Evolutionary conservation across 306 rosid species (phyloP).

Genomic region (Benincasa hispida): DNA sequence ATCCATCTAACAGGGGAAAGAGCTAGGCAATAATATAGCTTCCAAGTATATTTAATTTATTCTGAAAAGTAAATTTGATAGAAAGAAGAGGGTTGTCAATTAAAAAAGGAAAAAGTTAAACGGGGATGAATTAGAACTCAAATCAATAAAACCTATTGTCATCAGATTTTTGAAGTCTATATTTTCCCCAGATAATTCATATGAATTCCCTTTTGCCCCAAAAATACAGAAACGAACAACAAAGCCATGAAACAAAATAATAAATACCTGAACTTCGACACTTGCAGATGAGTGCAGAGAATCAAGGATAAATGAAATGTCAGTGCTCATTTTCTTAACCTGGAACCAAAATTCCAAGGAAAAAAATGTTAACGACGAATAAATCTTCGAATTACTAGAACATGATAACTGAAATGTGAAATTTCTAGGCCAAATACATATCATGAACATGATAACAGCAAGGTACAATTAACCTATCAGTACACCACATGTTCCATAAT

Average conservation of each 20-base stretch:
- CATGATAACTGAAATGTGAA: not conserved
- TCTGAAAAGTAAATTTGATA: not conserved
- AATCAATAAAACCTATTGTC: not conserved
- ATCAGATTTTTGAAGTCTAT: not conserved
- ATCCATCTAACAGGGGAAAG: not conserved
- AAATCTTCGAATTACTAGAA: not conserved
- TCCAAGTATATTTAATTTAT: not conserved
- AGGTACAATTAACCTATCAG: not conserved
- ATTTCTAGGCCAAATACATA: not conserved
- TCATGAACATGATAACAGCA: too few species aligned
- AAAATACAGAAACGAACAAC: not conserved
- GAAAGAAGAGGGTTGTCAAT: not conserved
- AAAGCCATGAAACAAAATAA: not conserved
- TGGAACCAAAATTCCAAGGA: conserved; percentile 8
- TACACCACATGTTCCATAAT: not conserved
- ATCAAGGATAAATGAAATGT: conserved; percentile 68
- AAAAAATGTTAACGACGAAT: not conserved
- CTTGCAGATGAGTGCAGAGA: conserved; percentile 54
- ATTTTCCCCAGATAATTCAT: not conserved
- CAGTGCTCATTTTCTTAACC: conserved; percentile 74
- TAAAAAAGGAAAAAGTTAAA: not conserved
- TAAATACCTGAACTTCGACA: conserved; percentile 75
- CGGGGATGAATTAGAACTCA: not conserved
- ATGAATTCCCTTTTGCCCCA: not conserved
- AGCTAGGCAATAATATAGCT: not conserved